Base-by-base conservation (phyloP, 2,329 filamentous ascomycete genomes). In the Akanthomyces dipterigenus region DNA sequence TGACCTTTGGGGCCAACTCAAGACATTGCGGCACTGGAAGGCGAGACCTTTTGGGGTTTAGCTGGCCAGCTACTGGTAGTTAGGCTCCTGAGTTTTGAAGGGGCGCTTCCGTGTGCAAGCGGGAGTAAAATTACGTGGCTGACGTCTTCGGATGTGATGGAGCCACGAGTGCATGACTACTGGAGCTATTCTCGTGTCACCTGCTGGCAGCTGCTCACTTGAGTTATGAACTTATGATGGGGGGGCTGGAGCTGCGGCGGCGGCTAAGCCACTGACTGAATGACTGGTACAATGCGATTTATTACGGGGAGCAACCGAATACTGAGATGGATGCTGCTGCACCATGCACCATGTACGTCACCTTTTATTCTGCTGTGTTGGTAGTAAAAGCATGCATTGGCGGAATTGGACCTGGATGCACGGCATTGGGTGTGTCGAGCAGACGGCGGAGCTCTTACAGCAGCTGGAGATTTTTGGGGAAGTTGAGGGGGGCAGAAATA, bases 61-160 rank as follows among this genome's bases (percentile, higher is more conserved):
- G 31, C 31, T 34, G 31, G n/a, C n/a, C n/a, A 5, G 31, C 11
- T 7, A 11, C 31, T 34, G 18, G 18, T 24, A 50, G 57, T 12
- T 36, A 40, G 42, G 34, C 36, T 16, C 14, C 12, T 16, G 18
- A 43, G 31, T 31, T 12, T 9, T 14, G n/a, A 9, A 46, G 49
- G 36, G 9, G 57, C 31, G 46, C 18, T 24, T 60, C 57, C 16
- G 57, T 28, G 53, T 48, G 31, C n/a, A 24, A 56, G 46, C 24
- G 38, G 36, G 42, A 40, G 22, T 54, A 42, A 57, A 62, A 63
- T 48, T 61, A 53, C 42, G 62, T 61, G 56, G 62, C 62, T 55
- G 62, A 55, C 45, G 56, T 61, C 36, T 22, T 46, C 24, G 51
- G 53, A 45, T 60, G 38, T 34, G n/a, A 42, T 51, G 56, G 56